Percentiles rank a stretch among this genome's conserved stretches.
Evolutionary conservation across 202 grass and related monocot species (phyloP).

Genomic region (Digitaria exilis): DNA sequence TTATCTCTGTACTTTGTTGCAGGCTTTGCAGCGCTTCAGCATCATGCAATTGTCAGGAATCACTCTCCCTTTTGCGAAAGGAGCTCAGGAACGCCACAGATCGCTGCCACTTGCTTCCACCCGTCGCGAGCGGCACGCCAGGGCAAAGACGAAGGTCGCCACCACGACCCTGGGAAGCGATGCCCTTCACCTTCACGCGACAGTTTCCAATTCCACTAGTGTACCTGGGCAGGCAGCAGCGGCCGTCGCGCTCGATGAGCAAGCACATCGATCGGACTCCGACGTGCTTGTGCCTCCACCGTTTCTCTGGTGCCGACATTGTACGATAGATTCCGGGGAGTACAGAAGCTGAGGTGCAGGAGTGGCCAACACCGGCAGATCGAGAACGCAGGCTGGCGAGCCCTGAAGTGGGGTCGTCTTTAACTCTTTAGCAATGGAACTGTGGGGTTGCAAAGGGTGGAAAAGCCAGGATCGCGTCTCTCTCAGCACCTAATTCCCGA

Average conservation of each 20-base stretch:
- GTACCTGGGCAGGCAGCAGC: too few species aligned
- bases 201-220: too few species aligned
- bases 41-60: too few species aligned
- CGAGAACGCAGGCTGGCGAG: too few species aligned
- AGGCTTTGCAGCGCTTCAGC: too few species aligned
- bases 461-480: neutral
- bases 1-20: neutral
- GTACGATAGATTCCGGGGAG: neutral
- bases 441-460: neutral
- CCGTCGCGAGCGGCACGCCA: neutral
- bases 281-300: neutral
- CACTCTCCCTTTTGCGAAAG: neutral
- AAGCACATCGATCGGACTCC: too few species aligned
- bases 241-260: neutral
- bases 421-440: neutral
- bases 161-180: neutral
- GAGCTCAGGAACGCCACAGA: too few species aligned
- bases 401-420: too few species aligned
- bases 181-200: neutral
- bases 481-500: neutral
- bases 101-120: too few species aligned
- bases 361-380: too few species aligned
- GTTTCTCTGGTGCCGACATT: constrained; percentile 4
- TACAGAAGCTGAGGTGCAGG: neutral
- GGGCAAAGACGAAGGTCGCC: too few species aligned